Percentiles rank a stretch among this genome's conserved stretches.
These are phyloP conservation scores for Pseudisothecium myosuroides DNA, from an alignment of 225 moss, liverwort and hornwort genomes.

Conservation along the genomic window DNA sequence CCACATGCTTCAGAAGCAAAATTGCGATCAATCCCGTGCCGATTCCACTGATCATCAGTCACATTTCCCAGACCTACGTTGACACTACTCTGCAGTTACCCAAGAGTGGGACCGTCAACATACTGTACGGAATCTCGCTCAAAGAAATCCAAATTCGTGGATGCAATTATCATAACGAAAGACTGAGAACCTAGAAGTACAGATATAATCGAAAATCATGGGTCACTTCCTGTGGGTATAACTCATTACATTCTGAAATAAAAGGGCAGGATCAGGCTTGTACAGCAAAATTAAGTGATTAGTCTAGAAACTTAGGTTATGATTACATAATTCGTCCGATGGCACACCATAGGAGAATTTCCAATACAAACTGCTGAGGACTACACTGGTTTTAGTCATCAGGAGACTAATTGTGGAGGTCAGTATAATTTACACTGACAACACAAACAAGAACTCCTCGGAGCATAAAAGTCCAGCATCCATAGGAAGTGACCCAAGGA, in stretches of 20 bases:
- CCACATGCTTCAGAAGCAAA: not conserved
- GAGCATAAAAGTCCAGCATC: not conserved
- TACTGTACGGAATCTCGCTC: not conserved
- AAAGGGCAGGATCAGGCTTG: not conserved
- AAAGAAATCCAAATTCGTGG: not conserved
- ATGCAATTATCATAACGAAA: not conserved
- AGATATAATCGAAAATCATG: not conserved
- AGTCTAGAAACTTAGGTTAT: not conserved
- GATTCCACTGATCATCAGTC: slow-evolving; percentile 8
- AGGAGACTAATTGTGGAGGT: not conserved
- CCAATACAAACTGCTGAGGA: not conserved
- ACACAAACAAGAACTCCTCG: not conserved
- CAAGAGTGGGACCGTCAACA: not conserved
- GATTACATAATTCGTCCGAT: not conserved
- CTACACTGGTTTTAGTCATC: not conserved
- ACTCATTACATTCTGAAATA: not conserved
- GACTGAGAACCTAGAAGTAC: not conserved
- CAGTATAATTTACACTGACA: not conserved
- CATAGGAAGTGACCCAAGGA: not conserved
- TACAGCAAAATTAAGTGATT: not conserved
- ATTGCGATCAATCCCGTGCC: slow-evolving; percentile 2
- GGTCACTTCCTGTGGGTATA: not conserved
- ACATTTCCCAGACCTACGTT: not conserved
- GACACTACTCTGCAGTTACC: slow-evolving; percentile 14
- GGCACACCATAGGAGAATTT: not conserved